Conservation (phyloP, 371 early-diverging fungal genomes). For the Mortierella sp. region DNA sequence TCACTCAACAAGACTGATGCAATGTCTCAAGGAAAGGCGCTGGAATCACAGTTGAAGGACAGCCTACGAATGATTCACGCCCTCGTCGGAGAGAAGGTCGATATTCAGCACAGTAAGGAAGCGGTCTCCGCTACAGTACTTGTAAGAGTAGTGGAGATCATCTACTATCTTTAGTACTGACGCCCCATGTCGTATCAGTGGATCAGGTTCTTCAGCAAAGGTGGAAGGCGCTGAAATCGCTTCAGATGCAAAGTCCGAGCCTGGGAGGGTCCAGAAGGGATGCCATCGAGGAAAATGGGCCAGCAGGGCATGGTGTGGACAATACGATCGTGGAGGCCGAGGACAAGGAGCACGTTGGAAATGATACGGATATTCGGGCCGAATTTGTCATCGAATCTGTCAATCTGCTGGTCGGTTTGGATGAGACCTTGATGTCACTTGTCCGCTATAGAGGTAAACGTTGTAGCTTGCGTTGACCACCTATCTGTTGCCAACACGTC, state of each 20-base stretch:
- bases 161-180: neutral
- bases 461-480: neutral
- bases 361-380: conserved; percentile 7
- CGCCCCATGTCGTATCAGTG: conserved; percentile 5
- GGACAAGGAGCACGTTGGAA: neutral
- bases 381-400: conserved; percentile 34
- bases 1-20: neutral
- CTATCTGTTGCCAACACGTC: neutral
- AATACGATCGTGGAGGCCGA: neutral
- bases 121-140: neutral
- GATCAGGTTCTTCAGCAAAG: conserved; percentile 26
- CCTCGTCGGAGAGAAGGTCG: conserved; percentile 33
- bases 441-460: conserved; percentile 34
- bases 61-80: conserved; percentile 22
- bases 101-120: conserved; percentile 28
- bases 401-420: conserved; percentile 15
- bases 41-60: conserved; percentile 20
- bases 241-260: neutral
- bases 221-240: conserved; percentile 1
- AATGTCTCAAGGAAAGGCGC: conserved; percentile 1
- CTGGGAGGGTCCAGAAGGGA: neutral
- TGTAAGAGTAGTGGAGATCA: no score
- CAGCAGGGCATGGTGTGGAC: neutral
- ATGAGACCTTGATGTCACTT: conserved; percentile 20
- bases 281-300: neutral